Evolutionary conservation across 805 yeast genomes (phyloP), one percentile per base, ranked within the genome.

Genomic region (Candida patagonica): DNA sequence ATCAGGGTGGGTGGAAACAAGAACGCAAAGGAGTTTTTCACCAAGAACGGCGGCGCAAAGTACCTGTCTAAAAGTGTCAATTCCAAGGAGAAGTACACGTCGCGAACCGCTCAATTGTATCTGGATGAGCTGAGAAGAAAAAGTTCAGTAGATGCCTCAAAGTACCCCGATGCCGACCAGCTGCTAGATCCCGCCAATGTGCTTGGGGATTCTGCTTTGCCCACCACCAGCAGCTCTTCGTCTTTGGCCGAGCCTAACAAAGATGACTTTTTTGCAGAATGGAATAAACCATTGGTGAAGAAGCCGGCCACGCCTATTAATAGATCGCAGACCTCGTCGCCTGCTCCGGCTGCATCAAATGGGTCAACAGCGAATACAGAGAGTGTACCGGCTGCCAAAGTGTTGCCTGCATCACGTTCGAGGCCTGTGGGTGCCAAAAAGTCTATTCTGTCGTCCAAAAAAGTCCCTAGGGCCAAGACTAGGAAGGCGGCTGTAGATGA

Each of bases 1-100:
- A 86, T 92, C 75, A 86, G 88, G 59, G 77, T 83, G 45, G 97
- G 97, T 49, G 98, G 97, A 21, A 92, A 92, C 61, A 79, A 80
- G 53, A 72, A 70, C 38, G 94, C 95, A 35, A 78, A 79, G 47
- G 95, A 85, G 42, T 92, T 73, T 55, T 83, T 82, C 60, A 60
- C 73, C 52, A 84, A 84, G 61, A 79, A 88, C 56, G 95, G 95
- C 32, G 97, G 96, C 19, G 70, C 86, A 19, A 74, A 77, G 51
- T 77, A 66, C 50, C 63, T 92, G 36, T 69, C 69, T 41, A 70
- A 73, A 39, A 51, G 57, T 16, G 69, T 67, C 26, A 86, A 81
- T 51, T 80, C 87, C 15, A 73, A 71, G 48, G 75, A 78, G 43
- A 88, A 88, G 62, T 92, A 92, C 62, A 78, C 85, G 24, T 74